Conservation (phyloP, 805 yeast species). For the Cyberlindnera xylosilytica region DNA sequence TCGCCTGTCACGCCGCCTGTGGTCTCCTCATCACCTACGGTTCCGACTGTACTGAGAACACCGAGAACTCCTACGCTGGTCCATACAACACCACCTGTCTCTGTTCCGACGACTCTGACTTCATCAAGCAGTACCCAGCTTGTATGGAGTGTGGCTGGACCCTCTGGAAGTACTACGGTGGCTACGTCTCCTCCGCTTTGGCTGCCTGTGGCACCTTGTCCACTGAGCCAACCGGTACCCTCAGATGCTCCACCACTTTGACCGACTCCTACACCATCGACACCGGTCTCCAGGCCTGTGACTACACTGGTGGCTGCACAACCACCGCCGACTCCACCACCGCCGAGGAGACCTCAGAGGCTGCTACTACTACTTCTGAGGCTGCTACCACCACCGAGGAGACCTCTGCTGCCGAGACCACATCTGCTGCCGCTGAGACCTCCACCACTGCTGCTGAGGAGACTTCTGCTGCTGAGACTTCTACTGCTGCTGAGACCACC, state of each 20-base stretch:
- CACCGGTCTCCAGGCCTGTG: slow-evolving; percentile 6
- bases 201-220: slow-evolving; percentile 26
- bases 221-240: slow-evolving; percentile 22
- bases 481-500: background rate
- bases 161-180: slow-evolving; percentile 30
- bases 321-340: background rate
- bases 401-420: background rate
- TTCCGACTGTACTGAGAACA: slow-evolving; percentile 23
- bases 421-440: background rate
- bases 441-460: background rate
- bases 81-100: slow-evolving; percentile 21
- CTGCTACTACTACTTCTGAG: background rate
- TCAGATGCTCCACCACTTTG: slow-evolving; percentile 16
- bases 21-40: slow-evolving; percentile 32
- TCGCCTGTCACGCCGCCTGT: slow-evolving; percentile 31
- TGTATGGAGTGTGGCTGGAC: slow-evolving; percentile 38
- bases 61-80: slow-evolving; percentile 10
- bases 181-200: slow-evolving; percentile 26
- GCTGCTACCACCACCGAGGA: background rate
- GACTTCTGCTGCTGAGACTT: background rate
- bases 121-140: slow-evolving; percentile 17
- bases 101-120: slow-evolving; percentile 24
- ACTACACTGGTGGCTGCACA: slow-evolving; percentile 1
- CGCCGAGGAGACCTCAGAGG: background rate
- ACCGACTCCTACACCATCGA: slow-evolving; percentile 11